Percentiles rank a stretch among this genome's conserved stretches.
Conservation (phyloP, 139 green algal species). For the Marvania coccoides region DNA sequence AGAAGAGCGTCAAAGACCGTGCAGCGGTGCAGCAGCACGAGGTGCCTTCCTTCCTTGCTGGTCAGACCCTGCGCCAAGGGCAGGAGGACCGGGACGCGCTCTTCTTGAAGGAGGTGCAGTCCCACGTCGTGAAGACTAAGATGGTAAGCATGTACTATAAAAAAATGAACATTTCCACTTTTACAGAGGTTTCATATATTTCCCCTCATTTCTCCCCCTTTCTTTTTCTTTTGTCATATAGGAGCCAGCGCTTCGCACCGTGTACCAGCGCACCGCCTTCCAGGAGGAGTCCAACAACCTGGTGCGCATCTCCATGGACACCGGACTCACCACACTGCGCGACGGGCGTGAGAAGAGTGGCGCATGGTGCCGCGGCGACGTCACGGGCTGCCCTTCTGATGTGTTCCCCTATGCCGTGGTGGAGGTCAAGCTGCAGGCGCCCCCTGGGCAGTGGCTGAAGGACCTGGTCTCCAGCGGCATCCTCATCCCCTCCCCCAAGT, state of each 20-base stretch:
- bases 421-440: slow-evolving; percentile 79
- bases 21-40: not conserved
- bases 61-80: slow-evolving; percentile 39
- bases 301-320: slow-evolving; percentile 52
- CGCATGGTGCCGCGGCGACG: slow-evolving; percentile 10
- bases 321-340: slow-evolving; percentile 41
- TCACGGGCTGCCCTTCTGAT: slow-evolving; percentile 11
- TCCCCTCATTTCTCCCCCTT: not conserved
- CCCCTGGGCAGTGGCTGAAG: slow-evolving; percentile 38
- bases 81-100: slow-evolving; percentile 35
- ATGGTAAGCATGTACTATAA: slow-evolving; percentile 56
- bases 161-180: slow-evolving; percentile 9
- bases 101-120: slow-evolving; percentile 58
- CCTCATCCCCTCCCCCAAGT: slow-evolving; percentile 67
- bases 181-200: not conserved
- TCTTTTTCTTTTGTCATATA: too few relatives aligned
- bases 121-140: slow-evolving; percentile 71
- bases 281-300: slow-evolving; percentile 53
- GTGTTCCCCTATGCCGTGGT: slow-evolving; percentile 77
- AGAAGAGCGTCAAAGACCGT: slow-evolving; percentile 61
- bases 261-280: slow-evolving; percentile 68
- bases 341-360: slow-evolving; percentile 23
- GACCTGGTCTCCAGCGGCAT: slow-evolving; percentile 40
- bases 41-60: slow-evolving; percentile 73
- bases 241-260: slow-evolving; percentile 55